A percentile compares a stretch with the other conserved stretches of the same genome.
Conservation (phyloP, 1,284 basidiomycete species). For the Amylostereum areolatum region DNA sequence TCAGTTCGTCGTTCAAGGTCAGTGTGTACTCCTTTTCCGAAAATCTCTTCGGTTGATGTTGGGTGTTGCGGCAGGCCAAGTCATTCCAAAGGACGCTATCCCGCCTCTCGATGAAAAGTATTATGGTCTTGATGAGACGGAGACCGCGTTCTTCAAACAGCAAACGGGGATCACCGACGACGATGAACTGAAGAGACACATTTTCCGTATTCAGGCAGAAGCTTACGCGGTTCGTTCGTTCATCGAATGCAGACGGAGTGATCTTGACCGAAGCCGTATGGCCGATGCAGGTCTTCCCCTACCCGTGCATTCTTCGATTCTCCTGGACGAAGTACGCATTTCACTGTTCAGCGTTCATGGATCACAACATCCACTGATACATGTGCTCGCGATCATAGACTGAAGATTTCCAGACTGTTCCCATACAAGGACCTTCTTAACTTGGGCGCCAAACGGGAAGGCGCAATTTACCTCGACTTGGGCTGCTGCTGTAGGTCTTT, state of each 20-base stretch:
- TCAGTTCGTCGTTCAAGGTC: too few relatives aligned
- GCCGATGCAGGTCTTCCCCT: conserved; percentile 7
- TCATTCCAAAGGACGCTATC: not conserved
- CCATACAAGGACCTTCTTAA: conserved; percentile 7
- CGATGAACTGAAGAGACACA: conserved; percentile 32
- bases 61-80: too few relatives aligned
- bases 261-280: conserved; percentile 6
- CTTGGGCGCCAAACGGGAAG: conserved; percentile 5
- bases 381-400: not conserved
- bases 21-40: too few relatives aligned
- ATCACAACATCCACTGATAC: not conserved
- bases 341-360: too few relatives aligned
- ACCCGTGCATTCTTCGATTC: conserved; percentile 9
- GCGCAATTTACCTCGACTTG: conserved; percentile 13
- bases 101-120: conserved; percentile 3
- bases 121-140: conserved; percentile 16
- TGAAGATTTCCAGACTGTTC: conserved; percentile 5
- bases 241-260: not conserved
- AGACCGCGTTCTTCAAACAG: conserved; percentile 28
- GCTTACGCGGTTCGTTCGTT: conserved; percentile 27
- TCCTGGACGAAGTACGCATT: conserved; percentile 7
- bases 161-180: conserved; percentile 30
- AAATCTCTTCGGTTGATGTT: too few relatives aligned
- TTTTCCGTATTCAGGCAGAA: conserved; percentile 28
- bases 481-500: conserved; percentile 11